Conservation (phyloP, 371 early-diverging fungal genomes). For the Capillidium rhysosporum region DNA sequence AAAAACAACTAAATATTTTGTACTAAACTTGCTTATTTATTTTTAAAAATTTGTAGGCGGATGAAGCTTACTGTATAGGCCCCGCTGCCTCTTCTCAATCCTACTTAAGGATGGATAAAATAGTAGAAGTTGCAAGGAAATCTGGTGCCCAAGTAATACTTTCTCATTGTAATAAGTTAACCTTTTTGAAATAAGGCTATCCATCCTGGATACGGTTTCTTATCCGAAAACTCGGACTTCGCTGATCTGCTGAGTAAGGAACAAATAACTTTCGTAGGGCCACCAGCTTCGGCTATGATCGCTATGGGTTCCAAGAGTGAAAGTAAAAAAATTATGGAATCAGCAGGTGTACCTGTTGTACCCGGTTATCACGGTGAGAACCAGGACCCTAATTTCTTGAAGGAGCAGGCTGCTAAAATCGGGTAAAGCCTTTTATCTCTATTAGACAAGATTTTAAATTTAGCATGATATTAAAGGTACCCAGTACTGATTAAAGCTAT, state of each 20-base stretch:
- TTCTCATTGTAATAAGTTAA: not conserved
- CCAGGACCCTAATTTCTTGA: conserved; percentile 53
- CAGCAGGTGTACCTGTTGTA: conserved; percentile 75
- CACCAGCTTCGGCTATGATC: conserved; percentile 71
- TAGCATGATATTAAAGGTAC: conserved; percentile 18
- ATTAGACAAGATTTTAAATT: not conserved
- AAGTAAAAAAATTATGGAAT: conserved; percentile 77
- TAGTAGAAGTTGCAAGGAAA: conserved; percentile 56
- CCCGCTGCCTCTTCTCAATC: conserved; percentile 66
- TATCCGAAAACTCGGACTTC: conserved; percentile 89
- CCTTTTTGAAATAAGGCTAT: conserved; percentile 34
- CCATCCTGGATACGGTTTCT: conserved; percentile 91
- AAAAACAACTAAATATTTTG: not conserved
- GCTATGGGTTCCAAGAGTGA: conserved; percentile 92
- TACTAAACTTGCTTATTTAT: not conserved
- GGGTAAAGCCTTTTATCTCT: conserved; percentile 16
- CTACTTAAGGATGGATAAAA: conserved; percentile 70
- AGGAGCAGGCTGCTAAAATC: conserved; percentile 55
- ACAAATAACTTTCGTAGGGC: conserved; percentile 76
- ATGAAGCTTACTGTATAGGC: conserved; percentile 83
- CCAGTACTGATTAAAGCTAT: conserved; percentile 93
- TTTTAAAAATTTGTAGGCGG: conserved; percentile 53
- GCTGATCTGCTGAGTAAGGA: conserved; percentile 49
- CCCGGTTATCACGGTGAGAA: conserved; percentile 91
- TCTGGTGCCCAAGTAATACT: conserved; percentile 57